Percentiles rank a stretch among this genome's conserved stretches.
Conservation (phyloP, 345 rosid genomes). For the Tarenaya hassleriana region DNA sequence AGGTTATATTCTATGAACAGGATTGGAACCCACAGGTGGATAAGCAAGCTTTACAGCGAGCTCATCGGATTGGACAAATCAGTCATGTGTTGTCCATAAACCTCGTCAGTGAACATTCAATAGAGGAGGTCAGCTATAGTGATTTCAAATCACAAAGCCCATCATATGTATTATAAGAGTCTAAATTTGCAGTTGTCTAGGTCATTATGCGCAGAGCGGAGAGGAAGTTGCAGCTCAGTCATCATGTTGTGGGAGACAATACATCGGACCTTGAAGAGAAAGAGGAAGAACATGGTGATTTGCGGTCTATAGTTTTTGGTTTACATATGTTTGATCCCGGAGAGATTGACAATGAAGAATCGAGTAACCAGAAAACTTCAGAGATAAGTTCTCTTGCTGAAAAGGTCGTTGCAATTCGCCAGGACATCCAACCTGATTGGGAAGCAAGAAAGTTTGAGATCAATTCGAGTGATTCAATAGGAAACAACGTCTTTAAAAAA, state of each 20-base stretch:
- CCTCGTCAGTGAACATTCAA: slow-evolving; percentile 55
- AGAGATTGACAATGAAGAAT: slow-evolving; percentile 35
- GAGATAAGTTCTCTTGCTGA: slow-evolving; percentile 56
- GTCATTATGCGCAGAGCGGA: slow-evolving; percentile 75
- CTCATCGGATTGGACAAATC: slow-evolving; percentile 88
- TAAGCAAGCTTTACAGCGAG: slow-evolving; percentile 88
- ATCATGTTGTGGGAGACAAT: slow-evolving; percentile 59
- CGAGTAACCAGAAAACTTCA: slow-evolving; percentile 37
- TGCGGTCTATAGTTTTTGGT: slow-evolving; percentile 67
- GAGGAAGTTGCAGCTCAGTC: slow-evolving; percentile 74
- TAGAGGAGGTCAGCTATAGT: slow-evolving; percentile 60
- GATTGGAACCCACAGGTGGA: slow-evolving; percentile 98
- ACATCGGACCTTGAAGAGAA: slow-evolving; percentile 34
- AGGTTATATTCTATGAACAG: slow-evolving; percentile 92
- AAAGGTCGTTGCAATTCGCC: slow-evolving; percentile 59
- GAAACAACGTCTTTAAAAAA: slow-evolving; percentile 28
- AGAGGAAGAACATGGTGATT: slow-evolving; percentile 50
- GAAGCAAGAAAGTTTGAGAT: slow-evolving; percentile 50
- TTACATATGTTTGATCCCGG: slow-evolving; percentile 61
- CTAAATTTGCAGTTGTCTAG: slow-evolving; percentile 33
- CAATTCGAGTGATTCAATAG: slow-evolving; percentile 30
- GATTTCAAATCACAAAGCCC: not conserved
- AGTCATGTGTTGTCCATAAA: slow-evolving; percentile 78
- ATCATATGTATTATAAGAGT: slow-evolving; percentile 1
- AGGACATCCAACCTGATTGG: slow-evolving; percentile 30